Evolutionary conservation across 306 rosid genomes (phyloP), one percentile per base, ranked within the genome.

Genomic region (Astragalus membranaceus): DNA sequence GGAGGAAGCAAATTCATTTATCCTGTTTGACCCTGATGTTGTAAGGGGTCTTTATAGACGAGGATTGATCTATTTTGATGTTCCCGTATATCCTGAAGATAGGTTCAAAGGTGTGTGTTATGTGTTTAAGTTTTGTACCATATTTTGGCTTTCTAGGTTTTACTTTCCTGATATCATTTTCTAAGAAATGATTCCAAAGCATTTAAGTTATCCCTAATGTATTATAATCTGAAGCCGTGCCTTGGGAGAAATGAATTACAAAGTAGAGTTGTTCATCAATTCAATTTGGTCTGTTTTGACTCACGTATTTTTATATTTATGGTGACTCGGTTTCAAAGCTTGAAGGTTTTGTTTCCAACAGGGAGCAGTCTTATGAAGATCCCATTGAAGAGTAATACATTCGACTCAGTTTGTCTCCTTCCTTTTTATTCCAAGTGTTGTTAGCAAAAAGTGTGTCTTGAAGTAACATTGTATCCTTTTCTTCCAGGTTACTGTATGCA

Each of bases 341-440:
- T 52, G 97, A 94, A 91, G 99, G 99, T 64, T 94, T 94, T 82
- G 96, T 94, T 81, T 94, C 99, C 76, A 94, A 94, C 89, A 87
- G 97, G 82, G 99, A 94, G 92, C 97, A 94, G 85, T 91, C 99
- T 53, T 94, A 94, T 26, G 99, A 94, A 83, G 97, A 94, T 79
- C 99, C 97, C 54, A 94, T 91, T 70, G 99, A 94, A 89, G 99
- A 94, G 97, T 94, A 94, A 83, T 88, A 75, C 69, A 52, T 75
- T 82, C 74, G 10, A 67, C 78, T 81, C 44, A 65, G 35, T 51
- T 13, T 62, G 10, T 50, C 26, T 42, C 42, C 67, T 7, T 68
- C 12, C 10, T 20, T 16, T 61, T 65, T 48, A 11, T n/a, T n/a
- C n/a, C n/a, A n/a, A n/a, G n/a, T n/a, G n/a, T n/a, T n/a, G n/a